A percentile compares a stretch with the other conserved stretches of the same genome.
Evolutionary conservation across 176 grass and related monocot species (phyloP).

Genomic region (Pharus latifolius): DNA sequence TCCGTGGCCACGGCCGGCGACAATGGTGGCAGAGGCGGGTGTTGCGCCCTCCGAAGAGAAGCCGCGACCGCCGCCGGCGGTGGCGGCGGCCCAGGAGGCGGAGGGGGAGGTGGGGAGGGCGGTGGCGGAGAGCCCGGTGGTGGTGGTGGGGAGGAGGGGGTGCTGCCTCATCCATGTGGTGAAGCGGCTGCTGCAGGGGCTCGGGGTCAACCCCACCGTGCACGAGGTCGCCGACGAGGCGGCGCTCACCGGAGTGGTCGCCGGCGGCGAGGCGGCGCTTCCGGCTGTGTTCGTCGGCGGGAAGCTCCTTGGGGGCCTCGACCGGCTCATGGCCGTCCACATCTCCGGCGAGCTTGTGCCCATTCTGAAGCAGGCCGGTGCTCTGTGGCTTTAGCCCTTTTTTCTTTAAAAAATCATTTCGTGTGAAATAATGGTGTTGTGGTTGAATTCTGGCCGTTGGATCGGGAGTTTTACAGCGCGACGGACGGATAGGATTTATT

Average conservation of each 20-base stretch:
- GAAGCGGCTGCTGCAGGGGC: slow-evolving; percentile 64
- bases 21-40: not conserved
- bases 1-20: slow-evolving; percentile 18
- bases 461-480: not conserved
- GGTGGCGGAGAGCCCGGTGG: slow-evolving; percentile 70
- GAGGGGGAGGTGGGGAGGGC: slow-evolving; percentile 14
- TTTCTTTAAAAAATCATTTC: no score
- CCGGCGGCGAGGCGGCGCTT: slow-evolving; percentile 8
- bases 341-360: slow-evolving; percentile 95
- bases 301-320: slow-evolving; percentile 59
- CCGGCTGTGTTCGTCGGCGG: slow-evolving; percentile 85
- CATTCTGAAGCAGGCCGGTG: slow-evolving; percentile 89
- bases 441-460: slow-evolving; percentile 15
- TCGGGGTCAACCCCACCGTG: slow-evolving; percentile 79
- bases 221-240: slow-evolving; percentile 75
- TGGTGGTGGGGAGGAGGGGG: slow-evolving; percentile 64
- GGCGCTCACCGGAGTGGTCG: slow-evolving; percentile 23
- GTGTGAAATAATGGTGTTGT: no score
- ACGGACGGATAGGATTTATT: slow-evolving; percentile 10
- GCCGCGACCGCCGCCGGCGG: not conserved
- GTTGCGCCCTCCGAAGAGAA: not conserved
- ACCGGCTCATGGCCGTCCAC: slow-evolving; percentile 87
- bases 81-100: not conserved
- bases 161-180: slow-evolving; percentile 93
- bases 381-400: slow-evolving; percentile 60